Base-by-base conservation (phyloP, 495 filamentous ascomycete genomes). In the Penicillium ucsense region DNA sequence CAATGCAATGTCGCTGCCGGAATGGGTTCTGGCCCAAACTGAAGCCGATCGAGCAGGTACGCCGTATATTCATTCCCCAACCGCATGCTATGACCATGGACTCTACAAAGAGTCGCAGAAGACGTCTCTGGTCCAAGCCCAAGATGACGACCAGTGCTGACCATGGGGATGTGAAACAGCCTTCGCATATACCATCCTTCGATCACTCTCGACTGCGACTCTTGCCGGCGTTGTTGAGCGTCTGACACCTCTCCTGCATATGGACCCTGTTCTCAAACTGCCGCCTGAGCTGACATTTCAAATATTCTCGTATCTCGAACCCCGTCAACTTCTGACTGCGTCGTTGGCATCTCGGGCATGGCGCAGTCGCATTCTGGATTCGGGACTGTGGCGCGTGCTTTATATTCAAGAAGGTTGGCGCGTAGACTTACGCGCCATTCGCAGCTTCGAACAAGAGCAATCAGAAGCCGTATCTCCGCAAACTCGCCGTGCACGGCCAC, bases 281-380 rank as follows among this genome's bases (percentile, higher is more conserved):
- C 92, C 92, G 0, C 79, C 86, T 2, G 92, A 98, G 61, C 80
- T 97, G 47, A 90, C 85, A 42, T 82, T 89, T 45, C 82, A 92
- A 55, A 83, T 96, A 10, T 83, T 97, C 36, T 85, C 84, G 31
- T 94, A 87, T 58, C 79, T 98, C 31, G 82, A 88, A 35, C 81
- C 87, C 1, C 60, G 77, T 9, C 85, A 85, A 5, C 74, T 98
- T 36, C 69, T 96, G 46, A 80, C 78, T 47, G 85, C 89, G 5
- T 86, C 88, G 5, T 73, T 80, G 32, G 78, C 84, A 4, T 96
- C 89, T 10, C 79, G 84, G 33, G 71, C 79, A 49, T 97, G 94
- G 92, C 81, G 89, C 42, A 73, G 74, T 28, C 75, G 90, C 8
- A 84, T 89, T n/a, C 59, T 85, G 35, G 91, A 97, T 58, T 78